Evolutionary conservation across 106 monocot species (phyloP).

Genomic region (Triglochin maritima): DNA sequence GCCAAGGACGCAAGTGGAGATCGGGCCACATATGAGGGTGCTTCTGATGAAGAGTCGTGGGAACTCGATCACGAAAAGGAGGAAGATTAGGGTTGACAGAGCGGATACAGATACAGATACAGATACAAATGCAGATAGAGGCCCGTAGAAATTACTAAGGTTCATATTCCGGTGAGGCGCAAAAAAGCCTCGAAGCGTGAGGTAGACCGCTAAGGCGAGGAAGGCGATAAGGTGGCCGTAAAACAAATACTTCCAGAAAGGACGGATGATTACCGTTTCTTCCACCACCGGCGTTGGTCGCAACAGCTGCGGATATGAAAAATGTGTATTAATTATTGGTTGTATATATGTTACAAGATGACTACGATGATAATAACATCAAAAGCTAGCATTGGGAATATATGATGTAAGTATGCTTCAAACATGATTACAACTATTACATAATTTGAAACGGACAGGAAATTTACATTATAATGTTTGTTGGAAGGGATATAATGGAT

Average conservation of each 20-base stretch:
- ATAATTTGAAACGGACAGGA: too few relatives aligned
- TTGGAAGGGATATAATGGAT: too few relatives aligned
- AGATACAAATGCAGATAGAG: slow-evolving; percentile 32
- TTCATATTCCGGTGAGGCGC: slow-evolving; percentile 9
- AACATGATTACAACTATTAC: too few relatives aligned
- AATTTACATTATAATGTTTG: too few relatives aligned
- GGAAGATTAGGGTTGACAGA: slow-evolving; percentile 14
- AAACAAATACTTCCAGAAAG: slow-evolving; percentile 7
- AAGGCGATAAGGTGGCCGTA: slow-evolving; percentile 1
- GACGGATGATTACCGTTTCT: too few relatives aligned
- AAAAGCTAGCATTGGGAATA: too few relatives aligned
- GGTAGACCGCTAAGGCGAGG: slow-evolving; percentile 4
- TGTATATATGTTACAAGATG: too few relatives aligned
- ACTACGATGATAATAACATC: too few relatives aligned
- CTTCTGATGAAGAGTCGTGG: slow-evolving; percentile 24
- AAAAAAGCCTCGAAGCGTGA: slow-evolving; percentile 3
- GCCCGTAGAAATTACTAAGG: slow-evolving; percentile 22
- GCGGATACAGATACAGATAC: slow-evolving; percentile 20
- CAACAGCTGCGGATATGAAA: too few relatives aligned
- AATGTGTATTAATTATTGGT: too few relatives aligned
- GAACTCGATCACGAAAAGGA: slow-evolving; percentile 25
- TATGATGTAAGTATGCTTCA: too few relatives aligned
- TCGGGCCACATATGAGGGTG: slow-evolving; percentile 46
- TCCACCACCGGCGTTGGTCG: too few relatives aligned
- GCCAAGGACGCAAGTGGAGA: slow-evolving; percentile 18